Conservation (phyloP, 257 asterid genomes). For the Lantana camara region DNA sequence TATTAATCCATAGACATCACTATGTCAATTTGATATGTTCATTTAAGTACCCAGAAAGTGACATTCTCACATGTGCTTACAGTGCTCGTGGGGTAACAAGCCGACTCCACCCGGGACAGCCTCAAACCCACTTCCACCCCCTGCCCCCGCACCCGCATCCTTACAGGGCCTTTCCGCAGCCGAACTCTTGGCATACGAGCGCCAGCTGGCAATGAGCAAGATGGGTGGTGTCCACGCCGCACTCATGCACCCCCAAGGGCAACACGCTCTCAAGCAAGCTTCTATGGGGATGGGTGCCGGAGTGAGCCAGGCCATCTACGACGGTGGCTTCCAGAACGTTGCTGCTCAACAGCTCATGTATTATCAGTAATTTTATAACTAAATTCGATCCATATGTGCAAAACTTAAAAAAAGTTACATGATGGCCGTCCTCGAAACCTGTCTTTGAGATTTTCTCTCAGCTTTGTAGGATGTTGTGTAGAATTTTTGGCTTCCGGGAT, state of each 20-base stretch:
- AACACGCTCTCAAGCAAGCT: constrained; percentile 58
- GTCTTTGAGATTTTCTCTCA: constrained; percentile 28
- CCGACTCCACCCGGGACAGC: constrained; percentile 90
- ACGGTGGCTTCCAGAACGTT: constrained; percentile 79
- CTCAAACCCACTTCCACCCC: constrained; percentile 92
- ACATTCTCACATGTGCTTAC: no score
- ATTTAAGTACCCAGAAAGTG: no score
- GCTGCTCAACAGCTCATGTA: constrained; percentile 96
- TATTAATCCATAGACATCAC: no score
- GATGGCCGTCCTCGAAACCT: constrained; percentile 17
- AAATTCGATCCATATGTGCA: constrained; percentile 13
- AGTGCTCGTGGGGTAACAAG: constrained; percentile 99
- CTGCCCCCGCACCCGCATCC: constrained; percentile 58
- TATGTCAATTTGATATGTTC: no score
- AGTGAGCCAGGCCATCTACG: constrained; percentile 93
- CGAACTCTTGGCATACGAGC: constrained; percentile 71
- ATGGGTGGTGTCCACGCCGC: constrained; percentile 68
- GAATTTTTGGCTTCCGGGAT: constrained; percentile 23
- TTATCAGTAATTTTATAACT: constrained; percentile 54
- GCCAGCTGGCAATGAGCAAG: constrained; percentile 77
- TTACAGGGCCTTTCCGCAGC: constrained; percentile 65
- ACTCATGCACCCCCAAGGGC: constrained; percentile 62
- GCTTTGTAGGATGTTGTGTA: constrained; percentile 35
- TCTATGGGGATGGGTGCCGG: constrained; percentile 70
- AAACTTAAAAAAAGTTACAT: neutral